Evolutionary conservation across 805 yeast genomes (phyloP).

Genomic region (Yarrowia divulgata): DNA sequence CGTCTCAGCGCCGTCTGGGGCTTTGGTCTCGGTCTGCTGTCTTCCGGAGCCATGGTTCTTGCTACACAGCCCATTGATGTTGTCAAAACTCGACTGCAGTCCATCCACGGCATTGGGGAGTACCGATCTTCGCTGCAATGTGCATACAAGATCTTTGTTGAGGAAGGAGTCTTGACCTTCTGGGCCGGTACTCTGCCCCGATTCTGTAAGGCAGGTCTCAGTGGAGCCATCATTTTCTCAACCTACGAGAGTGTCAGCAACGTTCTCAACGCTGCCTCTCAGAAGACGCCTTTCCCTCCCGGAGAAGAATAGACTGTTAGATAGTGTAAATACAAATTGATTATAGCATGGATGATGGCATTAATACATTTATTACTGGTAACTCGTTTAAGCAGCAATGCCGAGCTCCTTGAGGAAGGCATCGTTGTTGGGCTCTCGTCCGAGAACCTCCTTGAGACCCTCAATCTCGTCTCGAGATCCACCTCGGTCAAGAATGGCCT

Average conservation of each 20-base stretch:
- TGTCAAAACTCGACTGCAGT: slow-evolving; percentile 84
- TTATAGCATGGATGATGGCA: background rate
- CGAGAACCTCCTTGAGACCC: slow-evolving; percentile 68
- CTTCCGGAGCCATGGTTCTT: slow-evolving; percentile 76
- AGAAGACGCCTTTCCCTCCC: slow-evolving; percentile 53
- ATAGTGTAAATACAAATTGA: slow-evolving; percentile 27
- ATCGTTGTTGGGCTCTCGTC: slow-evolving; percentile 74
- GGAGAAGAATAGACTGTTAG: slow-evolving; percentile 42
- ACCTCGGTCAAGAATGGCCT: slow-evolving; percentile 71
- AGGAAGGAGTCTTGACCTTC: slow-evolving; percentile 52
- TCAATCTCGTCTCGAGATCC: slow-evolving; percentile 76
- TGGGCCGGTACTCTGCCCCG: slow-evolving; percentile 61
- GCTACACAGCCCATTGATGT: slow-evolving; percentile 90
- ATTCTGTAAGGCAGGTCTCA: slow-evolving; percentile 69
- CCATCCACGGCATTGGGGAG: slow-evolving; percentile 52
- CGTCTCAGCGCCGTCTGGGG: slow-evolving; percentile 49
- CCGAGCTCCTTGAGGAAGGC: slow-evolving; percentile 61
- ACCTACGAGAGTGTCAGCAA: slow-evolving; percentile 67
- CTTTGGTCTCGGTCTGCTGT: slow-evolving; percentile 60
- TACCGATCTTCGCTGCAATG: slow-evolving; percentile 51
- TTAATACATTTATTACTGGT: no score
- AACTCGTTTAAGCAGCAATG: slow-evolving; percentile 27
- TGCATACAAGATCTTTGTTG: slow-evolving; percentile 50
- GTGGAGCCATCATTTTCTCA: slow-evolving; percentile 72
- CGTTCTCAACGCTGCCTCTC: slow-evolving; percentile 52